Percentiles rank a stretch among this genome's conserved stretches.
phyloP scores from a whole-genome alignment of 169 alveolate species.

The Miamiensis avidus region DNA sequence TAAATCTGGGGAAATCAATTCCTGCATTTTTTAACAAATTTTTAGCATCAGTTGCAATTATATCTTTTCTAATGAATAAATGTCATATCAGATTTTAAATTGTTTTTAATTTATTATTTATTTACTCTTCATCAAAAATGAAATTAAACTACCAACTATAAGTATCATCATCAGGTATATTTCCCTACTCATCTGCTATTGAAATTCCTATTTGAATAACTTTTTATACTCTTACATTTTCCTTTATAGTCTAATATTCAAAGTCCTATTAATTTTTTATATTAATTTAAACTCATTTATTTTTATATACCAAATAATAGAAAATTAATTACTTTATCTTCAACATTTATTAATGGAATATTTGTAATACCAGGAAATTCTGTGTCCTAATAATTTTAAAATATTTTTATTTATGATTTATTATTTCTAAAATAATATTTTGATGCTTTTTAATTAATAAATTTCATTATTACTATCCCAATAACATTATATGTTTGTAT shows the following conservation, averaged over 20 bases:
- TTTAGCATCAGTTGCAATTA: constrained; percentile 92
- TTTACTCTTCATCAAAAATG: constrained; percentile 88
- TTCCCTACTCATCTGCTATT: constrained; percentile 93
- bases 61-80: constrained; percentile 64
- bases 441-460: neutral
- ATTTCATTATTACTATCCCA: constrained; percentile 61
- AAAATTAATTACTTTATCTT: constrained; percentile 25
- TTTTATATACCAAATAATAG: neutral
- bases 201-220: constrained; percentile 97
- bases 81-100: neutral
- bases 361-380: constrained; percentile 88
- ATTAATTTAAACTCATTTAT: no score
- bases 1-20: constrained; percentile 91
- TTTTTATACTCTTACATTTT: constrained; percentile 95
- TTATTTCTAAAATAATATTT: neutral
- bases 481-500: constrained; percentile 70
- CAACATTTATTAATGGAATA: constrained; percentile 53
- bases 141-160: constrained; percentile 98
- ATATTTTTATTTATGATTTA: neutral
- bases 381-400: constrained; percentile 68
- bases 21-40: constrained; percentile 95
- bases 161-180: constrained; percentile 84
- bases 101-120: neutral
- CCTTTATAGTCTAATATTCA: constrained; percentile 94
- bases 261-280: no score